Base-by-base conservation (phyloP, 2,329 filamentous ascomycete genomes). In the Curvularia hawaiiensis region DNA sequence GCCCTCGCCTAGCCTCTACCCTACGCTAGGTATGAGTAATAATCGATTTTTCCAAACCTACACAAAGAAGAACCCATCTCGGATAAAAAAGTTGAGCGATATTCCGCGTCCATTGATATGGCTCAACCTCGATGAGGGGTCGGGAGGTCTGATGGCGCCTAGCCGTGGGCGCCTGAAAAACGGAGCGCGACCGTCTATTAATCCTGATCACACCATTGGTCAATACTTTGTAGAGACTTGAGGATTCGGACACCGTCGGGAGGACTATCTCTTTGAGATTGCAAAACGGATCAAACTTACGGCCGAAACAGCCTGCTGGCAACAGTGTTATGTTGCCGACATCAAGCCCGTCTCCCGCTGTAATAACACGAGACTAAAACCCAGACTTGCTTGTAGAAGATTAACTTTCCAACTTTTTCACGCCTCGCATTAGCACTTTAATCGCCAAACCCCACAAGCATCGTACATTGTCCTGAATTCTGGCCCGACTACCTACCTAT, bases 191-290 rank as follows among this genome's bases (percentile, higher is more conserved):
- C 18, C 44, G 5, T 33, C 45, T 6, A 8, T n/a, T 12, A 24
- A 35, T 52, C 48, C 10, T 10, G 3, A 16, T 40, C 39, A 24
- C 35, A 10, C 54, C 4, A 61, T 61, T 57, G 50, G 61, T 45
- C 47, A 22, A 12, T n/a, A 31, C 26, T 20, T 30, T 28, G 30
- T 31, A 11, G 40, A 40, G 5, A 33, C 9, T 26, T 40, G 46
- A 35, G 7, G 14, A 10, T 10, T 24, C 20, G n/a, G 38, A 47
- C 24, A 11, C 10, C 6, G 26, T 26, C 40, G 33, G 30, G 12
- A 4, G 22, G 45, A 54, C 28, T 10, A 12, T 9, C 6, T 47
- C 35, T 4, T 20, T 50, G 33, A 43, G 48, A 16, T 44, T 47
- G 45, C 35, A 33, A 7, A 20, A 28, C 30, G 22, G 4, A 26